Conservation (phyloP, 1,284 basidiomycete genomes). For the Cystobasidium sp. region DNA sequence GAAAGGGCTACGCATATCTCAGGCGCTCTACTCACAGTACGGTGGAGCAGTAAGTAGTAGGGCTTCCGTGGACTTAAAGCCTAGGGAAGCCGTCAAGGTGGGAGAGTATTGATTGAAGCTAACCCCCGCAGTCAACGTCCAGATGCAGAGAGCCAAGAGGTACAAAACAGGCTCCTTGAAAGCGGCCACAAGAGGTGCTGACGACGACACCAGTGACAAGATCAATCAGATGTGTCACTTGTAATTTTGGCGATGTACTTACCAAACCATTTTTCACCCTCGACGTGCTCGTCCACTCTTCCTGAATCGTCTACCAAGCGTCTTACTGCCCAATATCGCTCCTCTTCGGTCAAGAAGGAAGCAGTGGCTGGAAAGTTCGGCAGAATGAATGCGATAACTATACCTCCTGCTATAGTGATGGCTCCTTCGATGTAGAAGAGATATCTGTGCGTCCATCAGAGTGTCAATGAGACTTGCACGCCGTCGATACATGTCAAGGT, state of each 20-base stretch:
- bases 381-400: slow-evolving; percentile 68
- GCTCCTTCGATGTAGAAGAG: slow-evolving; percentile 44
- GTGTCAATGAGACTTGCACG: background rate
- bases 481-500: background rate
- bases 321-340: slow-evolving; percentile 69
- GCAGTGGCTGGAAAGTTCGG: slow-evolving; percentile 74
- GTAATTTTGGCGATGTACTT: background rate
- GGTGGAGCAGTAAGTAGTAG: slow-evolving; percentile 68
- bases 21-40: slow-evolving; percentile 60
- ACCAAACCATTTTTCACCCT: slow-evolving; percentile 9
- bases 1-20: background rate
- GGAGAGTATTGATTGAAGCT: slow-evolving; percentile 31
- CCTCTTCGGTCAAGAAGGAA: slow-evolving; percentile 66
- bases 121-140: slow-evolving; percentile 9
- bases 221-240: background rate
- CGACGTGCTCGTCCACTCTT: slow-evolving; percentile 66
- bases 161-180: slow-evolving; percentile 18
- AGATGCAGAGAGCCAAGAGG: slow-evolving; percentile 16
- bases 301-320: slow-evolving; percentile 74
- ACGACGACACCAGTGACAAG: background rate
- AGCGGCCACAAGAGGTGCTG: background rate
- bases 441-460: background rate
- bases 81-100: slow-evolving; percentile 21
- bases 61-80: background rate
- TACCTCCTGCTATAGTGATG: slow-evolving; percentile 64